phyloP scores from a whole-genome alignment of 352 stramenopile genomes.

The Phytophthora podocarpi region DNA sequence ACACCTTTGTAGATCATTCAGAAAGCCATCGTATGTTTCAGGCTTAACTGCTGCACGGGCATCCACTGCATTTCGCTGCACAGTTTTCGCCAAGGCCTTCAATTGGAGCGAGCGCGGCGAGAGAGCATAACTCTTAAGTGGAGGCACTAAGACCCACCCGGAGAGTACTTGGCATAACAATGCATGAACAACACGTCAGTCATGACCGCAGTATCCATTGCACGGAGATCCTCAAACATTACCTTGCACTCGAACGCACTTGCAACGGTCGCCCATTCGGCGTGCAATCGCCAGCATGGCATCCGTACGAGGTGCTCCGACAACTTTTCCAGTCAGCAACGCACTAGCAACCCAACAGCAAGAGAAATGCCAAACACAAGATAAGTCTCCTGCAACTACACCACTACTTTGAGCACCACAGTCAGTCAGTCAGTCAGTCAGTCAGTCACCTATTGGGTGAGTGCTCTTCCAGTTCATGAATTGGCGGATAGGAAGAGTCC shows the following conservation, averaged over 20 bases:
- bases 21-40: slow-evolving; percentile 35
- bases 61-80: slow-evolving; percentile 51
- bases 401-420: neutral
- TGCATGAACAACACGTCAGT: neutral
- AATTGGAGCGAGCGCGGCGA: slow-evolving; percentile 46
- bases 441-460: slow-evolving; percentile 20
- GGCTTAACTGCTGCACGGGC: slow-evolving; percentile 25
- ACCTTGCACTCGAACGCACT: slow-evolving; percentile 49
- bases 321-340: slow-evolving; percentile 31
- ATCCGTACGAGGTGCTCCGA: slow-evolving; percentile 22
- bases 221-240: neutral
- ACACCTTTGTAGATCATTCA: slow-evolving; percentile 25
- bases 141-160: slow-evolving; percentile 25
- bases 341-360: slow-evolving; percentile 23
- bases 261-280: slow-evolving; percentile 34
- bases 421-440: too few relatives aligned
- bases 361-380: neutral
- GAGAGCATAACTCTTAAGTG: slow-evolving; percentile 45
- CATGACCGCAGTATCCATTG: neutral
- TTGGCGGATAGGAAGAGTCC: slow-evolving; percentile 1
- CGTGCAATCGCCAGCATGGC: slow-evolving; percentile 40
- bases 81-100: slow-evolving; percentile 36
- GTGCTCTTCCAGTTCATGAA: slow-evolving; percentile 15
- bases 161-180: slow-evolving; percentile 34
- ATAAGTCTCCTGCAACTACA: slow-evolving; percentile 1